A percentile compares a stretch with the other conserved stretches of the same genome.
These are phyloP conservation scores for Seminavis robusta DNA, from an alignment of 108 stramenopile species.

Conservation along the genomic window DNA sequence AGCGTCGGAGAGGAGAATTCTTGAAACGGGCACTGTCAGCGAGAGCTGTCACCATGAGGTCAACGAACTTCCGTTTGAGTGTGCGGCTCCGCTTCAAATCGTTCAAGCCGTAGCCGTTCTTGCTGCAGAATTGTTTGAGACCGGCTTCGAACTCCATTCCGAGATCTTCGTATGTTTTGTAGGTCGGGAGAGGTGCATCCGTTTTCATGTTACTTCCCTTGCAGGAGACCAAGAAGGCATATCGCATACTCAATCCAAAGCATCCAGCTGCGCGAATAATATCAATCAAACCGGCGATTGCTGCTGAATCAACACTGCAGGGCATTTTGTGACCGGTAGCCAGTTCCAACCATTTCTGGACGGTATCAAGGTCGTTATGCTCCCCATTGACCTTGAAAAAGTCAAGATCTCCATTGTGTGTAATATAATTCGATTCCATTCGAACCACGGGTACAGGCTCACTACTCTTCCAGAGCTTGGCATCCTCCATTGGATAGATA, in stretches of 20 bases:
- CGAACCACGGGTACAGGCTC: background rate
- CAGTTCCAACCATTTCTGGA: constrained; percentile 65
- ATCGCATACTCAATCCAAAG: constrained; percentile 63
- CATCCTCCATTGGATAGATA: constrained; percentile 16
- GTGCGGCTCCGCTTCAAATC: background rate
- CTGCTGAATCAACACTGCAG: constrained; percentile 57
- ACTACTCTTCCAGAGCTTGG: background rate
- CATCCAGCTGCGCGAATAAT: constrained; percentile 64
- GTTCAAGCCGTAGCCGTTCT: background rate
- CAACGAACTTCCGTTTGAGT: too few species aligned
- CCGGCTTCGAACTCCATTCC: constrained; percentile 57
- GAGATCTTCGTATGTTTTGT: constrained; percentile 53
- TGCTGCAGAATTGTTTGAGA: constrained; percentile 28
- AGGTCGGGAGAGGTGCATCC: constrained; percentile 29
- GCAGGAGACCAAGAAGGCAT: constrained; percentile 54
- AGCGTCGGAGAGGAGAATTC: too few species aligned
- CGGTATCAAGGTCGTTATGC: constrained; percentile 55
- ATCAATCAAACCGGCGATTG: constrained; percentile 76
- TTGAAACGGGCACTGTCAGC: too few species aligned
- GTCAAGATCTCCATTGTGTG: constrained; percentile 90
- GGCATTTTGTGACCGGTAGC: constrained; percentile 47
- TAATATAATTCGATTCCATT: constrained; percentile 64
- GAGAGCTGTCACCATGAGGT: too few species aligned
- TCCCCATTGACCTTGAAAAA: constrained; percentile 62
- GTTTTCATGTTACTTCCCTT: constrained; percentile 27